Base-by-base conservation (phyloP, 768 basidiomycete genomes). In the Suillus americanus region DNA sequence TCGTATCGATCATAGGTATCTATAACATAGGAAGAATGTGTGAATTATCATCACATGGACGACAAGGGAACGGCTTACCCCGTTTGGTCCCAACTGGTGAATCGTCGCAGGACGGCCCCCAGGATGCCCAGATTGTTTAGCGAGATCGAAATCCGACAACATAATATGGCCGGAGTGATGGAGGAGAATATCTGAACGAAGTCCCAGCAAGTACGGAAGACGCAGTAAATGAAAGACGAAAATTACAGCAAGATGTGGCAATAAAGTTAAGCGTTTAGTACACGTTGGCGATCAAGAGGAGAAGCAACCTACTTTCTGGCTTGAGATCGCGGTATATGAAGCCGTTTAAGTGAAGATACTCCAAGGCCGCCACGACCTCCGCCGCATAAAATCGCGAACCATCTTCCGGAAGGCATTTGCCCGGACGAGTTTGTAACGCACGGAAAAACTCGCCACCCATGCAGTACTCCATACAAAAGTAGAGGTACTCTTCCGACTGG, bases 381-480 rank as follows among this genome's bases (percentile, higher is more conserved):
- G 97, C 97, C 65, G 97, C 97, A 76, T 99, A 99, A 81, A 99
- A 99, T 63, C 95, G 87, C 23, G 96, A 91, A 35, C 91, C 95
- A 63, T 99, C 96, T 79, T 99, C 97, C 62, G 93, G 81, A 33
- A 99, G 85, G 78, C 97, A 98, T 74, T 95, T 99, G n/a, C 93
- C 94, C 7, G 97, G 97, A 66, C 95, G 85, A 55, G 92, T 92
- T 77, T 99, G 97, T 67, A 99, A 81, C 10, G 97, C 96, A 41
- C 97, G 90, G 84, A 99, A 99, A 81, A 99, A 99, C 74, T 99
- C 97, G 64, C 97, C 97, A 41, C 97, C 88, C 87, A 97, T 96
- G 80, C 97, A 99, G 79, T 98, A 99, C 79, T 98, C 94, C 94
- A 95, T 95, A 83, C 95, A 97, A 77, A 99, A 97, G 79, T 98